Evolutionary conservation across 116 monocot genomes (phyloP), one percentile per base, ranked within the genome.

Genomic region (Papilionanthe hybrid): DNA sequence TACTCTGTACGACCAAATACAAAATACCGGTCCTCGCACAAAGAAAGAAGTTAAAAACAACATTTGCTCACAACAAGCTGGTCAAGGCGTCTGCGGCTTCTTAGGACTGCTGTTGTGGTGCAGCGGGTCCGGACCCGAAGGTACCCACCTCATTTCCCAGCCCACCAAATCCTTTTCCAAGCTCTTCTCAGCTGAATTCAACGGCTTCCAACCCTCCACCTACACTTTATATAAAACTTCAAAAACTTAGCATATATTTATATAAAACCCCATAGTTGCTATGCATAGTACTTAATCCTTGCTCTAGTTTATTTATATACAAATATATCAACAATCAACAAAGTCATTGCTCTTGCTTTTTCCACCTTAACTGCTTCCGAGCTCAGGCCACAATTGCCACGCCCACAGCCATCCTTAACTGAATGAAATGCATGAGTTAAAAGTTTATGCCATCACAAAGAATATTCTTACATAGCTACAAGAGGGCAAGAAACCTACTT

Each of bases 81-180:
- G 18, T 86, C 78, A 89, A 0, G 89, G 89, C 9, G 89, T 82
- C 65, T 82, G 76, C 10, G 86, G 89, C 60, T 82, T 86, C 78
- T 82, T 78, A 0, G 89, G 89, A 73, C 77, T 84, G 12, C 84
- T 67, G 73, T 86, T 84, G 76, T 89, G 89, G 80, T 89, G 89
- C 67, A 89, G 56, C 11, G 89, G 89, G 80, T 89, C 89, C 10
- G 89, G 89, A 32, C 89, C 89, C 3, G 89, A 89, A 4, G 89
- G 89, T 37, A 81, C 89, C 78, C 69, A 84, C 78, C 89, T 86
- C 77, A 86, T 49, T 19, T 86, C 84, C 80, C 75, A 82, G 48
- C 79, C 73, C 42, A 77, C 75, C 75, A 76, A 30, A 69, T 76
- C 83, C 65, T 7, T 47, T 48, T 10, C 32, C 49, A 3, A 28